phyloP scores from a whole-genome alignment of 139 green algal genomes.

The Closterium sp. region DNA sequence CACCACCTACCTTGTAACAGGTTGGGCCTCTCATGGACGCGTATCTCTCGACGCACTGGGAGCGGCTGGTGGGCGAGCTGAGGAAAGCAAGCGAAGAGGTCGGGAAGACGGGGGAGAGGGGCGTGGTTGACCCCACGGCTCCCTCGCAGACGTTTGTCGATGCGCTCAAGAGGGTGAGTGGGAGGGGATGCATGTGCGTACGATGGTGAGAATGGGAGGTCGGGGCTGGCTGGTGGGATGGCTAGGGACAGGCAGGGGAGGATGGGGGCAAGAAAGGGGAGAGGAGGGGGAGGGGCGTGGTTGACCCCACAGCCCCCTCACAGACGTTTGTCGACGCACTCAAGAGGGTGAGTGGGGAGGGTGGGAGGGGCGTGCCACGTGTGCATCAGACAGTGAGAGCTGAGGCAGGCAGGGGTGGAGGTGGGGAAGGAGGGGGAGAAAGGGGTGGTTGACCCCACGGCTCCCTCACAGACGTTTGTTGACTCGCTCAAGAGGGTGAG shows the following conservation, averaged over 20 bases:
- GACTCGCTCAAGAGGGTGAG: neutral
- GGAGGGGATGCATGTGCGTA: neutral
- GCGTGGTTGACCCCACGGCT: neutral
- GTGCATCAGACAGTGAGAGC: no score
- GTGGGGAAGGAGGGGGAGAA: neutral
- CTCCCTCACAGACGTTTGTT: neutral
- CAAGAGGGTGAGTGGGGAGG: neutral
- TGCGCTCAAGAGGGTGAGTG: neutral
- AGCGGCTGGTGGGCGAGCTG: conserved; percentile 23
- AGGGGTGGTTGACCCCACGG: no score
- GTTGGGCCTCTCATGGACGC: conserved; percentile 45
- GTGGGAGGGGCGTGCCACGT: no score
- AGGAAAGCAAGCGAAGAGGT: neutral
- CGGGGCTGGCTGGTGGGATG: neutral
- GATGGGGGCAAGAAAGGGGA: neutral
- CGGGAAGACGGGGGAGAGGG: neutral
- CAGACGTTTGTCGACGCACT: neutral
- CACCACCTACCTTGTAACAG: neutral
- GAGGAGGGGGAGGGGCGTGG: no score
- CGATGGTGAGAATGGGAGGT: neutral
- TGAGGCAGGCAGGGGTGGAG: neutral
- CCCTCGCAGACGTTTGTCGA: neutral
- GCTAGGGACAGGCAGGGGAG: neutral
- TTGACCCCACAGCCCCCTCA: no score
- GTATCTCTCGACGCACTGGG: conserved; percentile 33